These are phyloP conservation scores for Tolypocladium inflatum DNA, from an alignment of 2,329 filamentous ascomycete genomes.

Conservation along the genomic window DNA sequence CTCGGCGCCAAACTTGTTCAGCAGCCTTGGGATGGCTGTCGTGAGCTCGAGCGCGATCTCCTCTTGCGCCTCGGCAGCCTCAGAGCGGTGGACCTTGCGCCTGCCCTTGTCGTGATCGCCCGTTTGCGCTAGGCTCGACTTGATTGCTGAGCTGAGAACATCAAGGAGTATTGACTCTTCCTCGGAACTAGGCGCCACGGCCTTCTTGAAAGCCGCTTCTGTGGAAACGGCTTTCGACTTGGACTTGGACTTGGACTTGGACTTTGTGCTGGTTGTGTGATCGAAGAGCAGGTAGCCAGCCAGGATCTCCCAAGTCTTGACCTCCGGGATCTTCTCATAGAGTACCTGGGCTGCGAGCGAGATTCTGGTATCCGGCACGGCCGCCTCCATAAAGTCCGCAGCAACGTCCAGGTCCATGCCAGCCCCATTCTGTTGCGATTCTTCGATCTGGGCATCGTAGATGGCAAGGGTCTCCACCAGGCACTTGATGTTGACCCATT, in stretches of 20 bases:
- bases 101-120: slow-evolving; percentile 54
- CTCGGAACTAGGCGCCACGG: slow-evolving; percentile 61
- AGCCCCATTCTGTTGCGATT: slow-evolving; percentile 38
- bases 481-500: slow-evolving; percentile 90
- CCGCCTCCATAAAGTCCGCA: slow-evolving; percentile 49
- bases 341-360: slow-evolving; percentile 78
- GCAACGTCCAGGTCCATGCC: slow-evolving; percentile 39
- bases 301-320: slow-evolving; percentile 79
- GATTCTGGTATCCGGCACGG: slow-evolving; percentile 68
- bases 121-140: slow-evolving; percentile 57
- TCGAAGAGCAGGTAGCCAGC: slow-evolving; percentile 89
- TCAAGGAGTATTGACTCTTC: slow-evolving; percentile 85
- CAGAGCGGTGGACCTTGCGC: slow-evolving; percentile 48
- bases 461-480: slow-evolving; percentile 73
- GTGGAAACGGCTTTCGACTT: slow-evolving; percentile 36
- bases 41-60: slow-evolving; percentile 71
- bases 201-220: slow-evolving; percentile 56
- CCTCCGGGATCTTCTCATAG: slow-evolving; percentile 71
- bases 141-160: slow-evolving; percentile 75
- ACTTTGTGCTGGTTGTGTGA: slow-evolving; percentile 58
- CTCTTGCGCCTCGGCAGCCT: slow-evolving; percentile 64
- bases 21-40: slow-evolving; percentile 67
- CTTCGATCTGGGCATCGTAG: slow-evolving; percentile 65
- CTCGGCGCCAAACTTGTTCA: slow-evolving; percentile 90
- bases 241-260: slow-evolving; percentile 38